These are phyloP conservation scores for Diaporthe humulicola DNA, from an alignment of 2,329 filamentous ascomycete species.

Conservation along the genomic window DNA sequence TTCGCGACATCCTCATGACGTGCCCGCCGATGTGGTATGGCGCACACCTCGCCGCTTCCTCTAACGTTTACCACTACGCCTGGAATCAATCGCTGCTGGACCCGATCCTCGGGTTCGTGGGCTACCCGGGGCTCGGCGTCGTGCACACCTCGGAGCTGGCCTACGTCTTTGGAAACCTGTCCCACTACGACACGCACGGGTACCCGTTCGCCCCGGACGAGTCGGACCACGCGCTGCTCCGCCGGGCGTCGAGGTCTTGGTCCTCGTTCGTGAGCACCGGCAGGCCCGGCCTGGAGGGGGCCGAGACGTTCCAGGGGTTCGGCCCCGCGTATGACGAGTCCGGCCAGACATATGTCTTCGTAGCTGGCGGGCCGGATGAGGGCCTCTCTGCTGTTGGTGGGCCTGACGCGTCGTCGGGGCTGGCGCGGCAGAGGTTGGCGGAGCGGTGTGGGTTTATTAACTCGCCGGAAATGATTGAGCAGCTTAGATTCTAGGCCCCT, in stretches of 20 bases:
- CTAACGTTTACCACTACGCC: conserved; percentile 61
- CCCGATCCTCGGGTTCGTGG: conserved; percentile 53
- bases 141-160: conserved; percentile 67
- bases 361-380: conserved; percentile 59
- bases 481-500: conserved; percentile 56
- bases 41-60: conserved; percentile 52
- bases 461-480: conserved; percentile 56
- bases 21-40: conserved; percentile 62
- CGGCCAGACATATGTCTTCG: conserved; percentile 51
- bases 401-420: conserved; percentile 47
- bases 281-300: conserved; percentile 47
- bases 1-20: conserved; percentile 65
- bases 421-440: conserved; percentile 56
- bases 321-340: conserved; percentile 50
- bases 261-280: conserved; percentile 59
- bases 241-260: conserved; percentile 61
- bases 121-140: conserved; percentile 56
- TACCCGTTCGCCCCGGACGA: conserved; percentile 52
- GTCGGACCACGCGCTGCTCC: conserved; percentile 55
- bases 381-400: conserved; percentile 57
- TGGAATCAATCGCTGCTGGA: conserved; percentile 69
- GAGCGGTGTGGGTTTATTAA: conserved; percentile 63
- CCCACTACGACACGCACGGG: conserved; percentile 55
- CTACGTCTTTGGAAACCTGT: conserved; percentile 63
- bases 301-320: conserved; percentile 58